Conservation (phyloP, 1,284 basidiomycete genomes). For the Uromyces viciae-fabae region DNA sequence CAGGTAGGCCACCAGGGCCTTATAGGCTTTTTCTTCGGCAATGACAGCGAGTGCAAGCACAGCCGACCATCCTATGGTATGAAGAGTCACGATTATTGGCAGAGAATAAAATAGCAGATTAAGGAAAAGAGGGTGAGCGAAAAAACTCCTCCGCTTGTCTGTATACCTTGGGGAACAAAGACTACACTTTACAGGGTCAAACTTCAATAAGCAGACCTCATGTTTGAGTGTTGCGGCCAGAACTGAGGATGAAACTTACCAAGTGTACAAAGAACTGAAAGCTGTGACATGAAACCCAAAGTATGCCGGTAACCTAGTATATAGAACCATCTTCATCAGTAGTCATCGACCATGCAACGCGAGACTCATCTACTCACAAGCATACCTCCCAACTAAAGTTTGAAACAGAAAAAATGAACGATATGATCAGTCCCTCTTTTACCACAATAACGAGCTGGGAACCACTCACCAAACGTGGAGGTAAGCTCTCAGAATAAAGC, state of each 20-base stretch:
- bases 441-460: background rate
- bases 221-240: background rate
- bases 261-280: constrained; percentile 42
- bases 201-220: background rate
- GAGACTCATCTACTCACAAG: constrained; percentile 5
- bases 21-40: constrained; percentile 7
- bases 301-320: constrained; percentile 39
- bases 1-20: background rate
- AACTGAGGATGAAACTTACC: constrained; percentile 1
- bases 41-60: constrained; percentile 1
- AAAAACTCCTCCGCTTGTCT: background rate
- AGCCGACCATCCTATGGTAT: constrained; percentile 31
- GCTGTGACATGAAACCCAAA: constrained; percentile 44
- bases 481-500: constrained; percentile 14
- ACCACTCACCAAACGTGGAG: constrained; percentile 32
- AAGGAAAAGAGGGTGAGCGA: constrained; percentile 28
- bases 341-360: background rate
- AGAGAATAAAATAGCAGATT: constrained; percentile 33
- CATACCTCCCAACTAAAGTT: constrained; percentile 23
- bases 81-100: constrained; percentile 13
- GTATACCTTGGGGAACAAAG: constrained; percentile 37
- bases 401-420: background rate
- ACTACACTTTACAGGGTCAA: background rate
- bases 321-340: background rate
- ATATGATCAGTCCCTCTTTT: background rate